A percentile compares a stretch with the other conserved stretches of the same genome.
Conservation (phyloP, 495 filamentous ascomycete genomes). For the Penicillium macrosclerotiorum region DNA sequence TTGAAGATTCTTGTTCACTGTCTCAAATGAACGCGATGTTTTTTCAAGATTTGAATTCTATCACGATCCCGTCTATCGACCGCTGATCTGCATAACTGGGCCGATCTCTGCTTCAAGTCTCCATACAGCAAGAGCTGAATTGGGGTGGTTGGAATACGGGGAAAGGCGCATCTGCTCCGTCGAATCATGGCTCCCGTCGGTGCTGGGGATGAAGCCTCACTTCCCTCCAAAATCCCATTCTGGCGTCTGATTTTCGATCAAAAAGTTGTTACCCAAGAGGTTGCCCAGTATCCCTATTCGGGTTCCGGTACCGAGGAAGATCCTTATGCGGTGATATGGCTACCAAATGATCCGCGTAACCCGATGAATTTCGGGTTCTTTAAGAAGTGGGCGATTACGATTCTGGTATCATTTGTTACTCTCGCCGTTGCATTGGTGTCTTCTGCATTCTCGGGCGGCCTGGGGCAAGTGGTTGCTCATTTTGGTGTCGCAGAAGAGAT, state of each 20-base stretch:
- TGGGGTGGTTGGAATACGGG: too few relatives aligned
- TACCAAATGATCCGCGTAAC: constrained; percentile 63
- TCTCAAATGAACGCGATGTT: constrained; percentile 1
- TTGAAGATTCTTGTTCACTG: constrained; percentile 2
- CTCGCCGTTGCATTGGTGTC: constrained; percentile 70
- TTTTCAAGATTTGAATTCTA: background rate
- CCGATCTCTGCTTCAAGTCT: too few relatives aligned
- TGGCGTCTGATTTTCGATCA: constrained; percentile 48
- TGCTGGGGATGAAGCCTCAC: constrained; percentile 17
- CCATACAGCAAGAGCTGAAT: too few relatives aligned
- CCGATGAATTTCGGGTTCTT: constrained; percentile 54
- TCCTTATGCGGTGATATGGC: constrained; percentile 66
- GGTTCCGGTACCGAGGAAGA: constrained; percentile 65
- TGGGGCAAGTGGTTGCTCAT: constrained; percentile 49
- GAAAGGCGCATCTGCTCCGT: background rate
- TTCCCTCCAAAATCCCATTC: constrained; percentile 30
- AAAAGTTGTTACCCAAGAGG: constrained; percentile 46
- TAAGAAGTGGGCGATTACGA: constrained; percentile 65
- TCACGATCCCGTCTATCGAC: background rate
- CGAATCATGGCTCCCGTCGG: constrained; percentile 9
- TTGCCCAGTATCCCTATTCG: constrained; percentile 54
- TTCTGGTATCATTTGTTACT: constrained; percentile 60
- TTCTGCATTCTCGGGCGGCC: constrained; percentile 68
- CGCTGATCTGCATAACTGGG: constrained; percentile 9
- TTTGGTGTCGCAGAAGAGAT: constrained; percentile 47